Conservation (phyloP, 495 filamentous ascomycete species). For the Lasiosphaeriaceae sp. region DNA sequence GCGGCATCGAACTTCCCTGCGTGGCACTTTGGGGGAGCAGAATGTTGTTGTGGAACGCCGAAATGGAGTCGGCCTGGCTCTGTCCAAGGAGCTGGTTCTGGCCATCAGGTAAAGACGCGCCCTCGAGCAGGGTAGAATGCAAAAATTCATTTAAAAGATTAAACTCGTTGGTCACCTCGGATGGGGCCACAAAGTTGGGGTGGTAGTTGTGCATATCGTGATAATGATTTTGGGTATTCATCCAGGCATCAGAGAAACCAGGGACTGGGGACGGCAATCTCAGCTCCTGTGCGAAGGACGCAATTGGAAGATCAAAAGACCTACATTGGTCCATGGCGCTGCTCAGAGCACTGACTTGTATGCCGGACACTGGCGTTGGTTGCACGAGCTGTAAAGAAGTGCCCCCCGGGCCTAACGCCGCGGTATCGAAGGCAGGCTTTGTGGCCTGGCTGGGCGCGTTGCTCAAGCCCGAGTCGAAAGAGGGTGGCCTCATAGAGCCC, state of each 20-base stretch:
- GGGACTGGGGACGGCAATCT: slow-evolving; percentile 39
- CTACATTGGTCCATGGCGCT: slow-evolving; percentile 70
- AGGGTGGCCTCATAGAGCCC: slow-evolving; percentile 37
- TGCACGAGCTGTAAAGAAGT: slow-evolving; percentile 54
- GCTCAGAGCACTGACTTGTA: slow-evolving; percentile 49
- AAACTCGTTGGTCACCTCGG: slow-evolving; percentile 92
- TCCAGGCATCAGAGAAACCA: slow-evolving; percentile 53
- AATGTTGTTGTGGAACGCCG: slow-evolving; percentile 34
- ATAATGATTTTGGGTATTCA: slow-evolving; percentile 67
- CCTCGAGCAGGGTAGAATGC: slow-evolving; percentile 80
- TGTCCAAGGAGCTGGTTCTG: slow-evolving; percentile 33
- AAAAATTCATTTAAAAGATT: slow-evolving; percentile 95
- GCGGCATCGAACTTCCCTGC: slow-evolving; percentile 37
- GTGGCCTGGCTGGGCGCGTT: slow-evolving; percentile 34
- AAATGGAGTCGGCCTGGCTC: slow-evolving; percentile 27
- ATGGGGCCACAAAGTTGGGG: slow-evolving; percentile 91
- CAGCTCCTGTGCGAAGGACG: slow-evolving; percentile 31
- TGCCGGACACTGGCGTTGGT: slow-evolving; percentile 50
- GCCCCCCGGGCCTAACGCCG: slow-evolving; percentile 35
- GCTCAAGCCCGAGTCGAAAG: slow-evolving; percentile 33
- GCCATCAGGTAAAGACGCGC: slow-evolving; percentile 60
- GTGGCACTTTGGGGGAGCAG: slow-evolving; percentile 38
- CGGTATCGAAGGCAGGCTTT: slow-evolving; percentile 39
- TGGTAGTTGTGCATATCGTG: slow-evolving; percentile 94
- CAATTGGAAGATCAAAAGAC: slow-evolving; percentile 40